A percentile compares a stretch with the other conserved stretches of the same genome.
phyloP scores from a whole-genome alignment of 176 grass and related monocot genomes.

The Rhynchospora breviuscula region DNA sequence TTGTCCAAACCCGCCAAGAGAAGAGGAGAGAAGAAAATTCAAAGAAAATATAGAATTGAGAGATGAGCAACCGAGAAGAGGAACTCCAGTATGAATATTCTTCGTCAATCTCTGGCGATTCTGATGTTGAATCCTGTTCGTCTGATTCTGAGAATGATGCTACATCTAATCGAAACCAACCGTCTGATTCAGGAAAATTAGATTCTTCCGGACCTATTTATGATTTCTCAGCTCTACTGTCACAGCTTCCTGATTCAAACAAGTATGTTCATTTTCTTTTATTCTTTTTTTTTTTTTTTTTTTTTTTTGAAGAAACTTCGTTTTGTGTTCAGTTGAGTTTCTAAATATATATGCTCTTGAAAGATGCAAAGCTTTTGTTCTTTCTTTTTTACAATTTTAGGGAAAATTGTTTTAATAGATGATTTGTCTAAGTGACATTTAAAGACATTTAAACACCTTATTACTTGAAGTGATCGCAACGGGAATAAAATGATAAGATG shows the following conservation, averaged over 20 bases:
- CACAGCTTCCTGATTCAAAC: conserved; percentile 55
- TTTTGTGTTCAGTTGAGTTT: not conserved
- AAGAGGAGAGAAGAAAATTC: conserved; percentile 15
- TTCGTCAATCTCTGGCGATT: conserved; percentile 44
- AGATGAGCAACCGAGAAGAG: conserved; percentile 32
- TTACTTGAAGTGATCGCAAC: too few species aligned
- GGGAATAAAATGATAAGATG: too few species aligned
- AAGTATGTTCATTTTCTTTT: conserved; percentile 25
- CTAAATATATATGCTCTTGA: not conserved
- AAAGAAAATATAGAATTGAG: conserved; percentile 15
- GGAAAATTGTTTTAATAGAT: not conserved
- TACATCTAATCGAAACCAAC: conserved; percentile 9
- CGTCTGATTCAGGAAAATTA: conserved; percentile 7
- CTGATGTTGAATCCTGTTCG: conserved; percentile 34
- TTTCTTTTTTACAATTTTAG: not conserved
- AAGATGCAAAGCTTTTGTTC: not conserved
- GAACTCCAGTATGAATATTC: conserved; percentile 58
- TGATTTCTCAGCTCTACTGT: conserved; percentile 57
- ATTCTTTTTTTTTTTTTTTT: not conserved
- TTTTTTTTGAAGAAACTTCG: not conserved
- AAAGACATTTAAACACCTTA: too few species aligned
- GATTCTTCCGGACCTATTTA: conserved; percentile 30
- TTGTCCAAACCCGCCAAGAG: conserved; percentile 4
- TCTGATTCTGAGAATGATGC: conserved; percentile 23
- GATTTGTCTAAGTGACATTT: too few species aligned